phyloP scores from a whole-genome alignment of 2,329 filamentous ascomycete species.

The Penicillium sclerotigenum region DNA sequence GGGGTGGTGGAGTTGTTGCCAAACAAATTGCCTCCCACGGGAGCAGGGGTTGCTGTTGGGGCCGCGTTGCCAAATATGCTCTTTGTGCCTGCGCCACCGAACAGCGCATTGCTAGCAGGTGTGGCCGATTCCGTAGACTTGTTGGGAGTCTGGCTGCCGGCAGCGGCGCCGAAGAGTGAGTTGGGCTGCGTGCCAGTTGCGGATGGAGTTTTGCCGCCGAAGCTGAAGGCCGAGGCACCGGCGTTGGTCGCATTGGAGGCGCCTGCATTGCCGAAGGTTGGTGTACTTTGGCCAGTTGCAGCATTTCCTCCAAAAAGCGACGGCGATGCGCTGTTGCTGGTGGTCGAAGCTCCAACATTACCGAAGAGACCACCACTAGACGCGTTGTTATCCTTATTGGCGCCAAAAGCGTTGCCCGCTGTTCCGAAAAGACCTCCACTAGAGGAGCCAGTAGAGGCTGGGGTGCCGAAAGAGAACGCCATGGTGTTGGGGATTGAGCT shows the following conservation, averaged over 20 bases:
- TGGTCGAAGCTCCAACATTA: slow-evolving; percentile 37
- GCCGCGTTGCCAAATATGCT: slow-evolving; percentile 35
- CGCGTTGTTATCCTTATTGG: slow-evolving; percentile 30
- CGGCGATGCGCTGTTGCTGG: slow-evolving; percentile 30
- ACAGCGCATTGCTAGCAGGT: slow-evolving; percentile 34
- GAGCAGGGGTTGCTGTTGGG: slow-evolving; percentile 37
- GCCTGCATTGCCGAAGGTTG: slow-evolving; percentile 29
- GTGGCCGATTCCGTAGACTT: slow-evolving; percentile 36
- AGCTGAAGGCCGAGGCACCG: slow-evolving; percentile 33
- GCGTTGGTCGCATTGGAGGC: slow-evolving; percentile 20
- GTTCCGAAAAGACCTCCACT: slow-evolving; percentile 36
- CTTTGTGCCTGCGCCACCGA: slow-evolving; percentile 31
- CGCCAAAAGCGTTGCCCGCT: slow-evolving; percentile 32
- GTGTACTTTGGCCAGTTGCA: slow-evolving; percentile 16
- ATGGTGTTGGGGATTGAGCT: slow-evolving; percentile 29
- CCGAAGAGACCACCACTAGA: slow-evolving; percentile 41
- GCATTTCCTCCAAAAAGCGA: slow-evolving; percentile 35
- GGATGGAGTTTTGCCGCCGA: slow-evolving; percentile 30
- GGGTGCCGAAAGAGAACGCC: slow-evolving; percentile 39
- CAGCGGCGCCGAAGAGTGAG: slow-evolving; percentile 30
- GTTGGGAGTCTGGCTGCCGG: slow-evolving; percentile 34
- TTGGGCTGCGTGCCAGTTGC: slow-evolving; percentile 23
- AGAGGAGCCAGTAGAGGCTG: slow-evolving; percentile 36
- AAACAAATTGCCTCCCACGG: slow-evolving; percentile 36
- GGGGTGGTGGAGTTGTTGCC: slow-evolving; percentile 49